Base-by-base conservation (phyloP, 129 eudicot genomes). In the Lonicera japonica region DNA sequence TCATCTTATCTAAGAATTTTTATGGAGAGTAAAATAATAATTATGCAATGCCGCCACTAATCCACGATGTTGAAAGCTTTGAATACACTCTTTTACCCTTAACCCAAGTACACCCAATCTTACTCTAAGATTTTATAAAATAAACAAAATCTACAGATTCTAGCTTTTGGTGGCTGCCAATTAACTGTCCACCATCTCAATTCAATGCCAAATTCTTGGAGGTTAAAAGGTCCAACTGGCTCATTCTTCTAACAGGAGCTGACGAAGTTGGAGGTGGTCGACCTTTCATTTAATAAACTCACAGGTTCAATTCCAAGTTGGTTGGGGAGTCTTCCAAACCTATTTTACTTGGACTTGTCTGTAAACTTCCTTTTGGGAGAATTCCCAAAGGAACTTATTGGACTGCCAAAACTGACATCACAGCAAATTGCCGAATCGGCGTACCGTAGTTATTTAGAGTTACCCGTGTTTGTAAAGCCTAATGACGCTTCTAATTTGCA, bases 331-430 rank as follows among this genome's bases (percentile, higher is more conserved):
- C 73, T 86, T 38, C 68, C 78, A 21, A 71, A 64, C 66, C 86
- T 86, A 38, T 82, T 86, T 63, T 86, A 86, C 71, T 65, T 79
- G 21, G 95, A 86, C 76, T 72, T 86, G 71, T 79, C 95, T 11
- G 50, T 52, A 25, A 86, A 86, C 55, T 54, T 64, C 48, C 80
- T 86, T 9, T 47, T 59, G 13, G 95, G 95, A 46, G 60, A 54
- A 21, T 75, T 79, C 70, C 89, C 95, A 19, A 8, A 53, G 22
- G 75, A 77, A 54, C 75, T 86, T 45, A 69, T 73, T 56, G 17
- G 43, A 29, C 65, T 86, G 24, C 75, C 71, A 54, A 75, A 75
- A 36, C 70, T 86, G 63, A 63, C 67, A 52, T 65, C 72, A 1
- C 74, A 75, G 67, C 70, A 80, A 60, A 61, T 29, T 19, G 76